phyloP scores from a whole-genome alignment of 495 filamentous ascomycete genomes.

The Talaromyces adpressus region DNA sequence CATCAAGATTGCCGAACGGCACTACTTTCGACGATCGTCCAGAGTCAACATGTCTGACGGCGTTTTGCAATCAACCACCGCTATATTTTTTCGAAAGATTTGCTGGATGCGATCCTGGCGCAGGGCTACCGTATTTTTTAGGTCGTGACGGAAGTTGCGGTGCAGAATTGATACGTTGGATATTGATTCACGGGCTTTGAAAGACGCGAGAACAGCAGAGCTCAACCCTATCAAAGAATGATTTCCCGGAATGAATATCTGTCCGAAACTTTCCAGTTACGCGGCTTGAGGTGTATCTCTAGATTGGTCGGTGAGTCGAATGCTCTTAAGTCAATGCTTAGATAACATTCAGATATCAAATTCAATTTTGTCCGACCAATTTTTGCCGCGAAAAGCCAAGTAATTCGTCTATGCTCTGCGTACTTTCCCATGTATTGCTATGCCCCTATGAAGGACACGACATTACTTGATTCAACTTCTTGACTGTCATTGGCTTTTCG shows the following conservation, averaged over 20 bases:
- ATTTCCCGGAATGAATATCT: not conserved
- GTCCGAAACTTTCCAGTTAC: not conserved
- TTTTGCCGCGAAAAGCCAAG: not conserved
- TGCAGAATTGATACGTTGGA: no score
- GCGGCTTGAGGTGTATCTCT: not conserved
- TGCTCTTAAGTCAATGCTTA: not conserved
- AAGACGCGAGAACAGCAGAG: no score
- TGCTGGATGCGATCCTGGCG: no score
- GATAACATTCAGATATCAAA: not conserved
- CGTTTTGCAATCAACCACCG: not conserved
- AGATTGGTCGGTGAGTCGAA: not conserved
- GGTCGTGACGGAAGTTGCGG: no score
- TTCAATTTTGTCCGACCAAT: not conserved
- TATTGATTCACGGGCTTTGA: no score
- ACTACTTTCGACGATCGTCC: no score
- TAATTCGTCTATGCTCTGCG: not conserved
- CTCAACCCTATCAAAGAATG: not conserved
- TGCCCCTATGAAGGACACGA: not conserved
- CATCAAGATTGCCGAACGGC: no score
- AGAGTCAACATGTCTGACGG: not conserved
- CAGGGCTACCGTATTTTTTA: no score
- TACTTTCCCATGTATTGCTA: not conserved
- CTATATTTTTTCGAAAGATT: no score
- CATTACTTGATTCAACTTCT: not conserved
- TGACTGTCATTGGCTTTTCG: not conserved